Evolutionary conservation across 2,329 filamentous ascomycete species (phyloP), one percentile per base, ranked within the genome.

Genomic region (Colletotrichum camelliae): DNA sequence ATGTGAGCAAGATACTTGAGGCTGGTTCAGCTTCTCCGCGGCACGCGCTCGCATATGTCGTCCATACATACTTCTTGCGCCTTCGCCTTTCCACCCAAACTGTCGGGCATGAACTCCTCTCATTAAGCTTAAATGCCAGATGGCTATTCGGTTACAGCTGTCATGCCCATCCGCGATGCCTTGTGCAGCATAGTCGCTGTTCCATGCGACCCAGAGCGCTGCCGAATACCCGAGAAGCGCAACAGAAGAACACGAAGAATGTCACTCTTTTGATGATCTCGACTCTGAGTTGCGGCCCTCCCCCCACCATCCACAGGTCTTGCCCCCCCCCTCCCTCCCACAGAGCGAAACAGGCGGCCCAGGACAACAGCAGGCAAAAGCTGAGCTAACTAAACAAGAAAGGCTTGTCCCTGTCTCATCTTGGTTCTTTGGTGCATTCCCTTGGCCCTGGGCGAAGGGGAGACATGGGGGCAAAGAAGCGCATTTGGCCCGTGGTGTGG

Each of bases 51-150:
- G 31, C 16, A 13, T 21, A 21, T 13, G 31, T 33, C 3, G 16
- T 33, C 16, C 15, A 21, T 13, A 2, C 0, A 21, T 21, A 7
- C 58, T 37, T 35, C 2, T 57, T n/a, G 24, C 18, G 4, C 31
- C 21, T 7, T 24, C 48, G 39, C 13, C 24, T 21, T 74, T 18
- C 21, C 33, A 27, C 18, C 43, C 57, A 65, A 27, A 21, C 35
- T 7, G 16, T 43, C 29, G 57, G 73, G 64, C 16, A 33, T 5
- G 24, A 43, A 57, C 33, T 35, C 69, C 64, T 75, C 57, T 29
- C 27, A 37, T 73, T 75, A 75, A 75, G 73, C 73, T 75, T 75
- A 75, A 75, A 75, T 65, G 70, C 57, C 61, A 67, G 70, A 64
- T 57, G 15, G 61, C 33, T 55, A 39, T 31, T 29, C 18, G 60